phyloP scores from a whole-genome alignment of 2,329 filamentous ascomycete species.

The Aspergillus sp. region DNA sequence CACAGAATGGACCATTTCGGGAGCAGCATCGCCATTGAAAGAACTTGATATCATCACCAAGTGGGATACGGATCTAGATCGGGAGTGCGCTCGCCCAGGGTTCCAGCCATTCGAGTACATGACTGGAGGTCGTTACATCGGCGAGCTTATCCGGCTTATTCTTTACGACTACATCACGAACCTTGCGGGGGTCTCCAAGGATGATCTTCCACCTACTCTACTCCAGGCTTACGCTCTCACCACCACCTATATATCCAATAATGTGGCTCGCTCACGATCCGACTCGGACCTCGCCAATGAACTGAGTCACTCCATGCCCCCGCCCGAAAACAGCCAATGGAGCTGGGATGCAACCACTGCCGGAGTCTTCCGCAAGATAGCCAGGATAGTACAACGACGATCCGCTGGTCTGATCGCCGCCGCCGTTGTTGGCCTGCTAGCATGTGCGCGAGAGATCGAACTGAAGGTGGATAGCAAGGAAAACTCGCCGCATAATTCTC shows the following conservation, averaged over 20 bases:
- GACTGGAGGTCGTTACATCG: conserved; percentile 71
- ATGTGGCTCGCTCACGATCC: conserved; percentile 51
- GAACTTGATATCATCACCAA: conserved; percentile 55
- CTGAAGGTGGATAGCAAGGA: conserved; percentile 33
- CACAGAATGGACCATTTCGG: conserved; percentile 78
- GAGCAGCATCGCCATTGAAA: conserved; percentile 61
- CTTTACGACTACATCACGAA: conserved; percentile 58
- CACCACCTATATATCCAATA: conserved; percentile 66
- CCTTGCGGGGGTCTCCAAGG: conserved; percentile 32
- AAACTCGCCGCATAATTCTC: conserved; percentile 26
- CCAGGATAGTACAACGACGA: conserved; percentile 62
- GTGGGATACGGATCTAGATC: conserved; percentile 65
- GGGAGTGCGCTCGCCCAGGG: conserved; percentile 60
- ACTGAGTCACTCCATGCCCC: conserved; percentile 49
- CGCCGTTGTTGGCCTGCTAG: conserved; percentile 62
- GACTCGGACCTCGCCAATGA: conserved; percentile 42
- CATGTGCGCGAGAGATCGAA: conserved; percentile 60
- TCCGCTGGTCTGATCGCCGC: conserved; percentile 70
- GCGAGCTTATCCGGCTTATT: conserved; percentile 66
- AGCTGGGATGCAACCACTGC: conserved; percentile 58
- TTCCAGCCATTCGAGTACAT: conserved; percentile 83
- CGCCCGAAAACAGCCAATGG: conserved; percentile 44
- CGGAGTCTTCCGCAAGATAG: conserved; percentile 57
- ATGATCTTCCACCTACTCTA: conserved; percentile 49
- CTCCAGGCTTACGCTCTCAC: conserved; percentile 56